A percentile compares a stretch with the other conserved stretches of the same genome.
Evolutionary conservation across 768 basidiomycete species (phyloP).

Genomic region (Pleurotus platypus): DNA sequence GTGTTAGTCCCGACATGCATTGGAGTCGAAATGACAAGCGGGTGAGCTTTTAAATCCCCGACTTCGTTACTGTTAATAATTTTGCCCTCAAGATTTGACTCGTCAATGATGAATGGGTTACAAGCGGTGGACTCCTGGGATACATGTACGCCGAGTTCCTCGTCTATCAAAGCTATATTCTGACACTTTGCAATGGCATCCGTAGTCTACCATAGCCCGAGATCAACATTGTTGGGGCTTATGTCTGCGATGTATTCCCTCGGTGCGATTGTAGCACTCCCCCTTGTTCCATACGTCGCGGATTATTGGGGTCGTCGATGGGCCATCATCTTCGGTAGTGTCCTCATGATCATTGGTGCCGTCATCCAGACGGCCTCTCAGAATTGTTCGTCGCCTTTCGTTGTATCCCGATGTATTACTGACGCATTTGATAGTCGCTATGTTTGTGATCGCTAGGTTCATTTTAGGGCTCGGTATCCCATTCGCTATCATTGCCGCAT

Average conservation of each 20-base stretch:
- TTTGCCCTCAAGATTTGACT: conserved; percentile 40
- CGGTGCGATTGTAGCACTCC: conserved; percentile 53
- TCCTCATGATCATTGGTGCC: conserved; percentile 47
- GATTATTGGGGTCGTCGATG: conserved; percentile 48
- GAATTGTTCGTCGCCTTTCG: conserved; percentile 36
- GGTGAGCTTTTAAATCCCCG: conserved; percentile 19
- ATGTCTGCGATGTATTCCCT: conserved; percentile 59
- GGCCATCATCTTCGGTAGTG: conserved; percentile 49
- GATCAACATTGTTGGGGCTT: conserved; percentile 50
- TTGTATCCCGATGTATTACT: not conserved
- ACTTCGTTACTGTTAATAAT: not conserved
- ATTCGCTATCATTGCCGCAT: conserved; percentile 61
- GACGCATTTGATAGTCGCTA: conserved; percentile 35
- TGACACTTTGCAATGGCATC: not conserved
- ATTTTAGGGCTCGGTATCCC: conserved; percentile 58
- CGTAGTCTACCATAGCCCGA: conserved; percentile 52
- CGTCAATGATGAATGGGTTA: conserved; percentile 60
- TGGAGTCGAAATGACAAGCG: conserved; percentile 61
- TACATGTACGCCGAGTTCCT: conserved; percentile 33
- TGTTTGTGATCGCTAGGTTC: conserved; percentile 56
- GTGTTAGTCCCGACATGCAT: conserved; percentile 58
- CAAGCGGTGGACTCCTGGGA: conserved; percentile 59
- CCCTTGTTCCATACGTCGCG: conserved; percentile 47
- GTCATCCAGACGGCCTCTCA: conserved; percentile 40
- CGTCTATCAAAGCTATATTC: not conserved